A percentile compares a stretch with the other conserved stretches of the same genome.
Evolutionary conservation across 2,329 filamentous ascomycete genomes (phyloP).

Genomic region (Ascochyta lentis): DNA sequence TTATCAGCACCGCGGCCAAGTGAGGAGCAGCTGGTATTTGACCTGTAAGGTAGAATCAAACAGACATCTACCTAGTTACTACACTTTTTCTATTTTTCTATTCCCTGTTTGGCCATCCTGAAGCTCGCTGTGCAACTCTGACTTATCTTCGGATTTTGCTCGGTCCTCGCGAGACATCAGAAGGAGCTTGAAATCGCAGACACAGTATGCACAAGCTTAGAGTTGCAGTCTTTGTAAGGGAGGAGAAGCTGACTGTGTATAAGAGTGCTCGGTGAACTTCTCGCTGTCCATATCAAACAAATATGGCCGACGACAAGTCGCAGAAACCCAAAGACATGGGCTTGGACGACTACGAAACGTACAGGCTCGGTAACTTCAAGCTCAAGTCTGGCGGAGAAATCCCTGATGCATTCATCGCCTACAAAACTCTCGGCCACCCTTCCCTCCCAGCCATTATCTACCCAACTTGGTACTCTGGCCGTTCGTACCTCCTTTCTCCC

Average conservation of each 20-base stretch:
- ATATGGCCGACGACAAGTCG: conserved; percentile 3
- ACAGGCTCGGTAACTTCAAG: conserved; percentile 68
- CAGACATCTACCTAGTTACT: too few species aligned
- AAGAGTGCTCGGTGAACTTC: not conserved
- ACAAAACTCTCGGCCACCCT: conserved; percentile 74
- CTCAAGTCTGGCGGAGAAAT: conserved; percentile 70
- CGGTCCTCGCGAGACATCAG: not conserved
- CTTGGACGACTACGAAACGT: conserved; percentile 57
- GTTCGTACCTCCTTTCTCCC: conserved; percentile 48
- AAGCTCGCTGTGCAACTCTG: not conserved
- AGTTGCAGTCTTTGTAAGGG: not conserved
- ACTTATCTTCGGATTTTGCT: conserved; percentile 1
- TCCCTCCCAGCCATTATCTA: conserved; percentile 73
- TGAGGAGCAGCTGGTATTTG: conserved; percentile 10
- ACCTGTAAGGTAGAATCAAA: not conserved
- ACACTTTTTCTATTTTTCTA: too few species aligned
- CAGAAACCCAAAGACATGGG: conserved; percentile 13
- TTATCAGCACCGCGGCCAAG: conserved; percentile 3
- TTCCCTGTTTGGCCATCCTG: not conserved
- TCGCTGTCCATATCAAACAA: not conserved
- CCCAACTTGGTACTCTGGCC: conserved; percentile 76
- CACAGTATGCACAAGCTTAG: conserved; percentile 1
- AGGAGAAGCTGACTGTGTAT: not conserved
- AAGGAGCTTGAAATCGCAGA: not conserved
- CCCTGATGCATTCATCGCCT: conserved; percentile 71